Conservation (phyloP, 805 yeast species). For the Dipodascopsis uninucleata region DNA sequence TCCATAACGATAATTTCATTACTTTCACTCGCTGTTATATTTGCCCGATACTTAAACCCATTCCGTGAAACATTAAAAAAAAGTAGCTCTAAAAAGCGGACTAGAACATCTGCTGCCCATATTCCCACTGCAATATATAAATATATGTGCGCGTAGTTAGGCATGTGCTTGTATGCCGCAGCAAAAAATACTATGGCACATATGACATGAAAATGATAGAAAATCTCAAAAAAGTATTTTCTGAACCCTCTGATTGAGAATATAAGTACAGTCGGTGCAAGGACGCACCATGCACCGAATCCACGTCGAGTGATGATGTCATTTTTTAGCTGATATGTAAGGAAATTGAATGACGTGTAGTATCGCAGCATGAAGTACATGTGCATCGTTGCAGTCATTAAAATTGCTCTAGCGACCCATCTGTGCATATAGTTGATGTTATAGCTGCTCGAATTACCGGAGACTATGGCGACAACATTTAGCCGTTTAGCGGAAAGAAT, state of each 20-base stretch:
- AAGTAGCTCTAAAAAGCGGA: slow-evolving; percentile 19
- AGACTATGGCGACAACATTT: slow-evolving; percentile 24
- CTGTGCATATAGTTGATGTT: slow-evolving; percentile 32
- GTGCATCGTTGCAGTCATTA: slow-evolving; percentile 30
- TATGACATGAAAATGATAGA: slow-evolving; percentile 29
- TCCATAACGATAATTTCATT: slow-evolving; percentile 1
- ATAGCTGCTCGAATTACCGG: slow-evolving; percentile 27
- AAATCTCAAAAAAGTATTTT: slow-evolving; percentile 27
- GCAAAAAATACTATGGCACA: slow-evolving; percentile 30
- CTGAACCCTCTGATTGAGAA: slow-evolving; percentile 35
- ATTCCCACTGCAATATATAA: slow-evolving; percentile 30
- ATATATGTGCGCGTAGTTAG: slow-evolving; percentile 27
- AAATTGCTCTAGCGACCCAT: slow-evolving; percentile 32
- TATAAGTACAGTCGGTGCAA: slow-evolving; percentile 29
- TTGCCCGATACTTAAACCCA: slow-evolving; percentile 19
- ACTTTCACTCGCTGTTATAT: slow-evolving; percentile 7
- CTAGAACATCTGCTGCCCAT: slow-evolving; percentile 27
- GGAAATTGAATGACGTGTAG: slow-evolving; percentile 24
- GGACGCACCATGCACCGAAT: slow-evolving; percentile 28
- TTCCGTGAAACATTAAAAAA: slow-evolving; percentile 15
- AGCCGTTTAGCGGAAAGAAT: slow-evolving; percentile 27
- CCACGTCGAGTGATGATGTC: slow-evolving; percentile 27
- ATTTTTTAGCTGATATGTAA: slow-evolving; percentile 17
- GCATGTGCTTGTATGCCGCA: slow-evolving; percentile 27
- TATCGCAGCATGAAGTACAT: slow-evolving; percentile 27